Evolutionary conservation across 2,329 filamentous ascomycete species (phyloP), one percentile per base, ranked within the genome.

Genomic region (Apiospora sp.): DNA sequence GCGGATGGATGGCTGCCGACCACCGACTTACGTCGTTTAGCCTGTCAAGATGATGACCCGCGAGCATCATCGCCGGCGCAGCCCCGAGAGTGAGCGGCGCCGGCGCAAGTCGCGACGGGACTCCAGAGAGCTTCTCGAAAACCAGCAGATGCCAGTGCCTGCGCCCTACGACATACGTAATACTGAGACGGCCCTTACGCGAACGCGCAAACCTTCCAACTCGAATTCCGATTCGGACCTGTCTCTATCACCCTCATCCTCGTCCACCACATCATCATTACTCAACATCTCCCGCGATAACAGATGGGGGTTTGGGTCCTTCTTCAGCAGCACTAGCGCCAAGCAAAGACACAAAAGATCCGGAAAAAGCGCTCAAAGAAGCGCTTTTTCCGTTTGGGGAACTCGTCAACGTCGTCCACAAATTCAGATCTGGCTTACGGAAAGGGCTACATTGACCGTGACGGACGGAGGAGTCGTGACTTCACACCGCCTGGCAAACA

Each of bases 371-470:
- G 85, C 51, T 86, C 89, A 6, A 71, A 75, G 72, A 71, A 75
- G 72, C 86, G 92, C 71, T 85, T 91, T 58, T 87, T 86, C 72
- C 87, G 90, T 76, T 85, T 84, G 71, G 92, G 91, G 77, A 91
- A 89, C 1, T 93, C 91, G 1, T 92, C 90, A 2, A 92, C 91
- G 0, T 92, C 91, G 0, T 92, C 91, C 0, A 85, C 92, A 71
- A 90, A 92, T 80, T 89, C 88, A 27, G 92, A 94, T 78, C 82
- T 93, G 73, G 91, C 91, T 13, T 93, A 93, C 78, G 91, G 92
- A 13, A 86, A 83, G 71, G 91, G 90, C 22, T 92, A 87, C 75
- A 83, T 89, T 67, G 86, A 86, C 51, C 77, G 79, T 58, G 74
- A 76, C 41, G 76, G 79, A 30, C 75, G 77, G 41, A 79, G 79